A percentile compares a stretch with the other conserved stretches of the same genome.
phyloP scores from a whole-genome alignment of 1,284 basidiomycete species.

The Polyporus tsugae region DNA sequence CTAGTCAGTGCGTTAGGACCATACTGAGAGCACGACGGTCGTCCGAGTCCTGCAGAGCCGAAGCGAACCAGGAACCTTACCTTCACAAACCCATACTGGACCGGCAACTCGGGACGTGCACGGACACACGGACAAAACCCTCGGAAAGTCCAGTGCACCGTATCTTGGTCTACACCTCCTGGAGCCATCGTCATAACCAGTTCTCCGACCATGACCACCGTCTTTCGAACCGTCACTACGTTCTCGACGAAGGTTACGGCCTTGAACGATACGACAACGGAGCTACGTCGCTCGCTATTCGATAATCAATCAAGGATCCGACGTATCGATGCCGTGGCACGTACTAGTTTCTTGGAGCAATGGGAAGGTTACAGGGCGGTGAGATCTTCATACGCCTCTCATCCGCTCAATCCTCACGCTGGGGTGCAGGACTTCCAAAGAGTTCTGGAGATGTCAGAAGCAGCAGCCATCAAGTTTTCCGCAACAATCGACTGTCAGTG shows the following conservation, averaged over 20 bases:
- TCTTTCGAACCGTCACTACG: background rate
- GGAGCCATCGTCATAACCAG: background rate
- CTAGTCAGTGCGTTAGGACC: background rate
- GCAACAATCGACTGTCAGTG: conserved; percentile 1
- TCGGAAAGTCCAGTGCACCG: background rate
- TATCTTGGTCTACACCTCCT: background rate
- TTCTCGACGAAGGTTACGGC: background rate
- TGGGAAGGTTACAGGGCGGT: background rate
- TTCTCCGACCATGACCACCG: background rate
- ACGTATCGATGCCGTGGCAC: background rate
- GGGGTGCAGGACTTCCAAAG: background rate
- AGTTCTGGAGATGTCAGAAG: background rate
- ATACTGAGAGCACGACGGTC: background rate
- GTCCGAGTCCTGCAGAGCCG: background rate
- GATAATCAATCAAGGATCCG: background rate
- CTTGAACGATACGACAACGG: background rate
- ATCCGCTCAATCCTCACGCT: background rate
- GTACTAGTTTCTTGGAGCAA: background rate
- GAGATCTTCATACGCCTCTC: background rate
- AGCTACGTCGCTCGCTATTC: background rate
- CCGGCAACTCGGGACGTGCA: background rate
- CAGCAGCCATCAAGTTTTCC: background rate
- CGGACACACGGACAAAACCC: background rate
- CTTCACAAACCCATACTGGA: background rate
- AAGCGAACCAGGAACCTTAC: no score